phyloP scores from a whole-genome alignment of 768 basidiomycete species.

The Podaxis sp. region DNA sequence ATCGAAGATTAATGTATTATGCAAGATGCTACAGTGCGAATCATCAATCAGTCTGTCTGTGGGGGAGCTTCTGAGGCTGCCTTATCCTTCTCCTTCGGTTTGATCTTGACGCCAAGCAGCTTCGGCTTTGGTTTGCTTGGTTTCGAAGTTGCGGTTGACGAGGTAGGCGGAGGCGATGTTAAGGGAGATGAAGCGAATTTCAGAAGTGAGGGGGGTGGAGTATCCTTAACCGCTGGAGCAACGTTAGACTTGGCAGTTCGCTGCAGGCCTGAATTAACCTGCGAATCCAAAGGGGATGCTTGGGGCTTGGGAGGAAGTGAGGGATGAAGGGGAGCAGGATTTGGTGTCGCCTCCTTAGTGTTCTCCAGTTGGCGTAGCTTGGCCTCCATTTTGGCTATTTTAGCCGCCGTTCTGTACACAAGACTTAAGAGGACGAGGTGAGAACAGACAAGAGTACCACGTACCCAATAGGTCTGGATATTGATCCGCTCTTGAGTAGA shows the following conservation, averaged over 20 bases:
- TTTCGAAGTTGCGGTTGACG: neutral
- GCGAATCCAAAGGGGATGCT: neutral
- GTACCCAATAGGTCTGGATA: constrained; percentile 50
- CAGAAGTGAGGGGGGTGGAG: constrained; percentile 1
- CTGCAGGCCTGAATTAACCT: neutral
- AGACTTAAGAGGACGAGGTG: neutral
- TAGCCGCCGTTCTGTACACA: constrained; percentile 66
- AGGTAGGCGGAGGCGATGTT: neutral
- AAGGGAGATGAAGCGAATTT: neutral
- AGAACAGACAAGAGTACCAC: constrained; percentile 17
- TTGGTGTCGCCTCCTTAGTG: constrained; percentile 15
- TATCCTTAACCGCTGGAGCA: neutral
- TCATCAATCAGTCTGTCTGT: neutral
- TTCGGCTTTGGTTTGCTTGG: constrained; percentile 22
- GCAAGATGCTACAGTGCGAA: neutral
- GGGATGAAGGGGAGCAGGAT: constrained; percentile 11
- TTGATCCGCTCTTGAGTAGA: constrained; percentile 70
- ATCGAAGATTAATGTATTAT: constrained; percentile 2
- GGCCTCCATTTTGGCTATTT: constrained; percentile 96
- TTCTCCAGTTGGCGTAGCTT: constrained; percentile 81
- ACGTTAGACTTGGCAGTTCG: neutral
- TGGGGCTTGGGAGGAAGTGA: constrained; percentile 15
- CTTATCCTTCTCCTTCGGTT: constrained; percentile 31
- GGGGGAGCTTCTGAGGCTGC: neutral
- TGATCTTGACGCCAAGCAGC: constrained; percentile 42